Evolutionary conservation across 1,139 yeast genomes (phyloP).

Genomic region (Suhomyces chickasaworum): DNA sequence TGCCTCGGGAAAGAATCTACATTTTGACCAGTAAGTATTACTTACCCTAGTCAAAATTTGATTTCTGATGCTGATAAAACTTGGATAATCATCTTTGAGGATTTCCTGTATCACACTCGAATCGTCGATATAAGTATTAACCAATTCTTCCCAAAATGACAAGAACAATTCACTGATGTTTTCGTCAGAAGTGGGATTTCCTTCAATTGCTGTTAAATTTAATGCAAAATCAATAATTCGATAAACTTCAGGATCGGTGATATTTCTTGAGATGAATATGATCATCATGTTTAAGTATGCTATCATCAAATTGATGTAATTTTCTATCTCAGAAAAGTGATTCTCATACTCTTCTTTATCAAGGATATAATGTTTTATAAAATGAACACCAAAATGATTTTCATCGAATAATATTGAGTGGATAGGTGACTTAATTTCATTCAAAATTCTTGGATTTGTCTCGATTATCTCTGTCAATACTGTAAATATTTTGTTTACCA

Average conservation of each 20-base stretch:
- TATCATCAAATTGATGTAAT: conserved; percentile 53
- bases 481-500: conserved; percentile 33
- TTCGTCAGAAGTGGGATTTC: conserved; percentile 68
- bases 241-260: conserved; percentile 42
- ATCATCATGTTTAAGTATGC: conserved; percentile 55
- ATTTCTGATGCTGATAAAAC: conserved; percentile 33
- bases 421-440: conserved; percentile 24
- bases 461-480: conserved; percentile 51
- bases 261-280: conserved; percentile 48
- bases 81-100: conserved; percentile 26
- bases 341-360: conserved; percentile 29
- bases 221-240: conserved; percentile 53
- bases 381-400: conserved; percentile 40
- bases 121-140: conserved; percentile 63
- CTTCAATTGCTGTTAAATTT: conserved; percentile 60
- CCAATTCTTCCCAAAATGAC: conserved; percentile 78
- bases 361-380: conserved; percentile 28
- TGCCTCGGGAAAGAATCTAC: conserved; percentile 31
- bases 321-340: conserved; percentile 46
- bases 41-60: conserved; percentile 49
- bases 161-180: conserved; percentile 64
- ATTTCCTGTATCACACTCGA: conserved; percentile 42
- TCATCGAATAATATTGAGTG: conserved; percentile 38
- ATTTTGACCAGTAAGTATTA: conserved; percentile 63
- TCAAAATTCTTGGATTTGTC: conserved; percentile 44